Conservation (phyloP, 768 basidiomycete genomes). For the Cyclocybe aegerita region DNA sequence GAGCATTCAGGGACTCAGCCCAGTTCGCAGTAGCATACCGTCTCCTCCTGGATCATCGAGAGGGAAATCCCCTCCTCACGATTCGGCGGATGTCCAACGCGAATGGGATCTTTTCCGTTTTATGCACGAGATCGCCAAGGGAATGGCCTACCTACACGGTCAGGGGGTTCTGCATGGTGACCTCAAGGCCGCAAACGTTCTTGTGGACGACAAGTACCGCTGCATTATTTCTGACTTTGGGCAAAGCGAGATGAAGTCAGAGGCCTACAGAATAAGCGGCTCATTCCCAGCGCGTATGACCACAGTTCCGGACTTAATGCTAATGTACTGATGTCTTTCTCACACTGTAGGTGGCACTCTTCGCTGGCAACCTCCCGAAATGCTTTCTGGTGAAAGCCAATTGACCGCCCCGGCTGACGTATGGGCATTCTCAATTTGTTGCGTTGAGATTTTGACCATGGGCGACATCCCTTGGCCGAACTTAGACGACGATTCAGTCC, state of each 20-base stretch:
- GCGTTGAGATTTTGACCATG: slow-evolving; percentile 65
- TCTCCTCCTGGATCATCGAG: slow-evolving; percentile 4
- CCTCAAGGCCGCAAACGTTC: slow-evolving; percentile 77
- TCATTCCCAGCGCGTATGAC: slow-evolving; percentile 43
- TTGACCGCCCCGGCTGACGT: slow-evolving; percentile 63
- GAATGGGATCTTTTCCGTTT: slow-evolving; percentile 54
- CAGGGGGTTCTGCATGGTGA: slow-evolving; percentile 76
- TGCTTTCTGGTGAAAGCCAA: slow-evolving; percentile 47
- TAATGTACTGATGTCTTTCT: not conserved
- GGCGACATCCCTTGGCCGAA: slow-evolving; percentile 61
- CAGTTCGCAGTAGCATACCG: slow-evolving; percentile 1
- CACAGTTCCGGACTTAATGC: not conserved
- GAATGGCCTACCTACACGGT: slow-evolving; percentile 79
- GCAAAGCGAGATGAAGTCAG: slow-evolving; percentile 77
- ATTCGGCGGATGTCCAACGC: slow-evolving; percentile 11
- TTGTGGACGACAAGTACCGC: slow-evolving; percentile 64
- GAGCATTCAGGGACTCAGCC: not conserved
- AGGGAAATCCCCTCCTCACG: slow-evolving; percentile 8
- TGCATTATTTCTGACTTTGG: slow-evolving; percentile 86
- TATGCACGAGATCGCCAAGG: slow-evolving; percentile 78
- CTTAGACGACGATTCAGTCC: slow-evolving; percentile 50
- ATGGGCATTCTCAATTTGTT: slow-evolving; percentile 69
- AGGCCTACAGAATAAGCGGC: slow-evolving; percentile 65
- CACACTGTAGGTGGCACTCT: slow-evolving; percentile 54
- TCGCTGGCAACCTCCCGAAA: slow-evolving; percentile 73